Evolutionary conservation across 1,284 basidiomycete genomes (phyloP).

Genomic region (Ustilago cynodontis): DNA sequence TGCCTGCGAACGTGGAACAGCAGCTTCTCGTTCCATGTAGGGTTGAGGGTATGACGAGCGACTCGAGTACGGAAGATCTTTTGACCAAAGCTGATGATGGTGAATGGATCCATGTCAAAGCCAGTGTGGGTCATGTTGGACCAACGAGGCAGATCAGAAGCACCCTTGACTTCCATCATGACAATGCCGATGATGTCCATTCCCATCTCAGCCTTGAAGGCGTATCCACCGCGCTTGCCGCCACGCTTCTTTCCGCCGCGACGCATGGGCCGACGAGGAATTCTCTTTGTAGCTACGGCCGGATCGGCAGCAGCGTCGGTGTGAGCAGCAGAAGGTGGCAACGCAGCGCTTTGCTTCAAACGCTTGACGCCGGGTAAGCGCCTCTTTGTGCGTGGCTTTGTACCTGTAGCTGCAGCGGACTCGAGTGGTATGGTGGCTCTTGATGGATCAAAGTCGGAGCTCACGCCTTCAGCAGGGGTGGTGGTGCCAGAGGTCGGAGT

Average conservation of each 20-base stretch:
- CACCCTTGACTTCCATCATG: conserved; percentile 81
- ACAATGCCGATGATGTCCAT: conserved; percentile 92
- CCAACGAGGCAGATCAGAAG: conserved; percentile 84
- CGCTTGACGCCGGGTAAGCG: conserved; percentile 38
- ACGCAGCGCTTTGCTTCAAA: conserved; percentile 16
- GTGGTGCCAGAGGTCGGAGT: conserved; percentile 26
- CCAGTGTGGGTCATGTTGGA: conserved; percentile 78
- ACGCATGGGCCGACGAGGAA: conserved; percentile 11
- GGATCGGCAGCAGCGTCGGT: not conserved
- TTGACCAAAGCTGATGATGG: conserved; percentile 94
- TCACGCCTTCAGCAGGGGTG: conserved; percentile 24
- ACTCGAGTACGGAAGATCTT: conserved; percentile 92
- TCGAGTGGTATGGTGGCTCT: conserved; percentile 22
- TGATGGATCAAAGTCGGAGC: conserved; percentile 32
- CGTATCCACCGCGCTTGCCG: conserved; percentile 71
- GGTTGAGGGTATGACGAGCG: conserved; percentile 76
- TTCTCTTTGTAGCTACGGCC: not conserved
- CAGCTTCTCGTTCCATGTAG: conserved; percentile 94
- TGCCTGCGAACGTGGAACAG: conserved; percentile 93
- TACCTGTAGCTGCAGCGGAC: conserved; percentile 1
- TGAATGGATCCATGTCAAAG: conserved; percentile 98
- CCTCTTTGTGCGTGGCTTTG: conserved; percentile 26
- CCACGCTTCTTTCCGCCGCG: conserved; percentile 14
- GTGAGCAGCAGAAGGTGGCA: conserved; percentile 9
- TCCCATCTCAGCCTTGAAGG: conserved; percentile 75